Conservation (phyloP, 768 basidiomycete genomes). For the Chiua virens region DNA sequence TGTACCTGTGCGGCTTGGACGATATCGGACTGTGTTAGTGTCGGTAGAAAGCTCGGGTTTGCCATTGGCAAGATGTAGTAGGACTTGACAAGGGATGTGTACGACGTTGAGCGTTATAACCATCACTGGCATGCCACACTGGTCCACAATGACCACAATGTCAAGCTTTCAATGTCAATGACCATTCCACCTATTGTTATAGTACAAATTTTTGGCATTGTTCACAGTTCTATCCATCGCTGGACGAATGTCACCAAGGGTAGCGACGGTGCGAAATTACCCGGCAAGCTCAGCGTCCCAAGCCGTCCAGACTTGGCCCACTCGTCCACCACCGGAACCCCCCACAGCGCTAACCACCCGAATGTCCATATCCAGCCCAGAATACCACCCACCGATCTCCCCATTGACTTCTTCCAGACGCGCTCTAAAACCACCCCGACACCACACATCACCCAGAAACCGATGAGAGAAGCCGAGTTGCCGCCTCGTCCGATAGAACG, state of each 20-base stretch:
- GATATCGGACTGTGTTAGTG: conserved; percentile 51
- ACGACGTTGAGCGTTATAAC: neutral
- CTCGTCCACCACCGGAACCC: conserved; percentile 46
- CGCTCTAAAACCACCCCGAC: conserved; percentile 53
- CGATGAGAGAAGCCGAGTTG: conserved; percentile 40
- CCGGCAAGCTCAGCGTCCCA: conserved; percentile 8
- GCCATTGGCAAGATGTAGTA: conserved; percentile 16
- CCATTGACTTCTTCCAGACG: conserved; percentile 42
- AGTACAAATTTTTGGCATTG: too few relatives aligned
- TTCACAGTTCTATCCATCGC: neutral
- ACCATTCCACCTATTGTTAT: too few relatives aligned
- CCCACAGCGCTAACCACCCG: conserved; percentile 51
- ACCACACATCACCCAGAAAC: conserved; percentile 57
- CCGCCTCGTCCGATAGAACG: conserved; percentile 56
- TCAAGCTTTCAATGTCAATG: too few relatives aligned
- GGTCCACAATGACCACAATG: too few relatives aligned
- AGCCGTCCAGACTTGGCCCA: conserved; percentile 20
- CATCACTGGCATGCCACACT: too few relatives aligned
- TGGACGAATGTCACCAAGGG: conserved; percentile 26
- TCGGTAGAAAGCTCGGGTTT: conserved; percentile 46
- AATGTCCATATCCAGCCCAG: conserved; percentile 53
- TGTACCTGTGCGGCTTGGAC: conserved; percentile 59
- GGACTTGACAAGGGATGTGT: neutral
- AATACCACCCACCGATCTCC: conserved; percentile 45
- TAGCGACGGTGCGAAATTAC: conserved; percentile 6